Evolutionary conservation across 306 rosid genomes (phyloP).

Genomic region (Macrotyloma uniflorum): DNA sequence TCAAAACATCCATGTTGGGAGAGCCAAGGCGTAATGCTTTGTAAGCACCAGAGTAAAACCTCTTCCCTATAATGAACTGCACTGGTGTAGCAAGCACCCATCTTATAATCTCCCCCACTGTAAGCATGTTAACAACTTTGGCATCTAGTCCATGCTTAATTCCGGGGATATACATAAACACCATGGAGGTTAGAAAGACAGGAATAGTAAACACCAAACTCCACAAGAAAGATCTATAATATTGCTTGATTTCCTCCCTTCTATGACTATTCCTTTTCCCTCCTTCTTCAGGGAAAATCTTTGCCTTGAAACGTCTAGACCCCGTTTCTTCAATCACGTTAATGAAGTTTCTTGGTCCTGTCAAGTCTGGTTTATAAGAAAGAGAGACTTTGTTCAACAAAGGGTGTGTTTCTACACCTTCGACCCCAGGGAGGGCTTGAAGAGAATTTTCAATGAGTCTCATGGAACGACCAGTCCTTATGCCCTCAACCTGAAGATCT

Average conservation of each 20-base stretch:
- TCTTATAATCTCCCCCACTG: slow-evolving; percentile 58
- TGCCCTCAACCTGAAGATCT: slow-evolving; percentile 66
- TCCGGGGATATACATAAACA: slow-evolving; percentile 78
- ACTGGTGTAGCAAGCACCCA: slow-evolving; percentile 87
- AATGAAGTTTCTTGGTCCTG: slow-evolving; percentile 78
- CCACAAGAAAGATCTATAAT: slow-evolving; percentile 65
- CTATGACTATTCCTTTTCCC: slow-evolving; percentile 52
- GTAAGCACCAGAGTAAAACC: slow-evolving; percentile 76
- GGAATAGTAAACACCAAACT: slow-evolving; percentile 76
- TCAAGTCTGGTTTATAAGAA: slow-evolving; percentile 62
- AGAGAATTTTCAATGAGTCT: slow-evolving; percentile 52
- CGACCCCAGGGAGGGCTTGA: slow-evolving; percentile 60
- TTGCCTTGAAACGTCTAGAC: slow-evolving; percentile 59
- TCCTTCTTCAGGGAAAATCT: slow-evolving; percentile 56
- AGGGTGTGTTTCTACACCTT: slow-evolving; percentile 30
- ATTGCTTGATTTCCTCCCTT: slow-evolving; percentile 60
- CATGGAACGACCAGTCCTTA: slow-evolving; percentile 30
- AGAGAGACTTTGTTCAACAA: slow-evolving; percentile 56
- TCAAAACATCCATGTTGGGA: slow-evolving; percentile 89
- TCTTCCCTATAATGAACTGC: slow-evolving; percentile 68
- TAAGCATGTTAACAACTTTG: slow-evolving; percentile 73
- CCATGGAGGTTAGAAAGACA: slow-evolving; percentile 82
- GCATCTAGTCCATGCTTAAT: slow-evolving; percentile 56
- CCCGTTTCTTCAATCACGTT: slow-evolving; percentile 53
- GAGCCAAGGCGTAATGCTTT: slow-evolving; percentile 74